Evolutionary conservation across 441 rosid species (phyloP), one percentile per base, ranked within the genome.

Genomic region (Corymbia calophylla): DNA sequence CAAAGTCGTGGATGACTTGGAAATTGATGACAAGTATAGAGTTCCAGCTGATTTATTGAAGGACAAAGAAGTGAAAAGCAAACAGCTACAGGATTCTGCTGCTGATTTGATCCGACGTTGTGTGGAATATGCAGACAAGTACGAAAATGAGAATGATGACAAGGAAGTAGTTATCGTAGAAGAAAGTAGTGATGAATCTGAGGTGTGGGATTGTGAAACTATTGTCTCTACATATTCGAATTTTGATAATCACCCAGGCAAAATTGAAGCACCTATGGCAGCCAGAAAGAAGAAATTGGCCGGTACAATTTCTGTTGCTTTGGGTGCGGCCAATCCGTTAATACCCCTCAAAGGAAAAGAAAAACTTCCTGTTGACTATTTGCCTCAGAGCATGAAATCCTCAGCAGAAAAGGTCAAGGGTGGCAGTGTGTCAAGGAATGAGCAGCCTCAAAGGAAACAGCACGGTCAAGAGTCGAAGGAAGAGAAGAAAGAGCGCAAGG

Each of bases 401-500:
- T 88, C 93, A 54, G 80, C 58, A 3, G 93, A 92, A 77, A 93
- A 92, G 82, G 91, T 91, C 7, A 93, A 91, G 89, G 88, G 18
- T 70, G 92, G 23, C 8, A 73, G 86, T 87, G 88, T 91, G 88
- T 87, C 87, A 32, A 93, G 92, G 92, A 88, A 90, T 87, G 96
- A 94, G 92, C 94, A 91, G 47, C 88, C 84, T 53, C 96, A 92
- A 92, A 94, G 95, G 94, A 96, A 94, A 93, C 93, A 91, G 32
- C 94, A 91, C 87, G 96, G 96, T 17, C 97, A 93, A 90, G 99
- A 98, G 91, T 92, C 97, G 1, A 98, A 95, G 90, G 99, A 97
- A 90, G 99, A 96, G 95, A 97, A 98, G 97, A 96, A 95, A 94
- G 99, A 95, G 89, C 90, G 98, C 3, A 97, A 97, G 94, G 97